Base-by-base conservation (phyloP, 208 protist genomes). In the Lotmaria passim region DNA sequence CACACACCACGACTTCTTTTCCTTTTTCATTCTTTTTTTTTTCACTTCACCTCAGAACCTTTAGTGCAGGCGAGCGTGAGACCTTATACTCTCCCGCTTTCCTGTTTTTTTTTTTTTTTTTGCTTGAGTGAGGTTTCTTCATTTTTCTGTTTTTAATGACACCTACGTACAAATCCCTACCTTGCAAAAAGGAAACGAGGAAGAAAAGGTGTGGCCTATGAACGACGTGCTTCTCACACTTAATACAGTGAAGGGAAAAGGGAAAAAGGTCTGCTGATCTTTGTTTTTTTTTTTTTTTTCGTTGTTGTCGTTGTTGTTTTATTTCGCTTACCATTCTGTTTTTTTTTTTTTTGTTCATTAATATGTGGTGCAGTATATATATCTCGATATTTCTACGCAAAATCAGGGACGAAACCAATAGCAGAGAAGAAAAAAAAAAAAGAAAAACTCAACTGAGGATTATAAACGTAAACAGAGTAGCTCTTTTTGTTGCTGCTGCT, bases 41-140 rank as follows among this genome's bases (percentile, higher is more conserved):
- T 38, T 50, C 28, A n/a, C 17, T 50, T 50, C 26, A 47, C 28
- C 50, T 62, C 57, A 61, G 30, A 44, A 61, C 55, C n/a, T 33
- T 47, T 38, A 10, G 55, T 61, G 47, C 33, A 47, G 36, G 38
- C 23, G 15, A 31, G n/a, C 36, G 38, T 61, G 55, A 33, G 55
- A 14, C 38, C 21, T 30, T 63, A 21, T 64, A 57, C 21, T 52
- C 17, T 11, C 17, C 38, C 17, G 36, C 24, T 44, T 64, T 47
- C 24, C 36, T 30, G 36, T 38, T 38, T 51, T 63, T 34, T 23
- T 21, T 38, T 48, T 61, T 6, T 23, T 61, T 61, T 31, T 19
- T 5, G 15, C 31, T 7, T 47, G 14, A 61, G 23, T 1, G 33
- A 61, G 21, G 31, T 5, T 33, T 47, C 7, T 33, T 24, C 7